Conservation (phyloP, 441 rosid species). For the Arabidopsis hybrid region DNA sequence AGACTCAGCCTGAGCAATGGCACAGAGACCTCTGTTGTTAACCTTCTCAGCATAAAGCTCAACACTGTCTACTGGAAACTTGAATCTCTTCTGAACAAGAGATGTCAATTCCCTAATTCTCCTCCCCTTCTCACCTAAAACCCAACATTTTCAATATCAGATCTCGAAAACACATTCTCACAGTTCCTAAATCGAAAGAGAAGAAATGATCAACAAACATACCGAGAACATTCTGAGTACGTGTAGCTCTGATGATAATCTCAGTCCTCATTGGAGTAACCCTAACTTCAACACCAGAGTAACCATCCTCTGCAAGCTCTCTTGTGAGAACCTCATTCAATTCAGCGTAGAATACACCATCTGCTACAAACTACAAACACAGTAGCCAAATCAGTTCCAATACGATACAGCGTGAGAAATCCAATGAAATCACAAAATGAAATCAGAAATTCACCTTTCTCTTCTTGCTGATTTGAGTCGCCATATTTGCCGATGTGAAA, state of each 20-base stretch:
- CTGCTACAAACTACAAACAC: conserved; percentile 66
- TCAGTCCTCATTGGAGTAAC: conserved; percentile 84
- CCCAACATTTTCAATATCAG: neutral
- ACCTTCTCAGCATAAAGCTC: conserved; percentile 89
- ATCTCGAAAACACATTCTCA: neutral
- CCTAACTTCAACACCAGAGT: conserved; percentile 57
- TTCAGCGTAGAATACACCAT: conserved; percentile 81
- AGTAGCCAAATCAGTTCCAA: neutral
- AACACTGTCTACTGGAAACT: conserved; percentile 74
- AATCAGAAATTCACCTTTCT: conserved; percentile 20
- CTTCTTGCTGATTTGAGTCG: conserved; percentile 39
- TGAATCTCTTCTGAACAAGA: conserved; percentile 80
- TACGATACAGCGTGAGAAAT: neutral
- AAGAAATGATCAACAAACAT: neutral
- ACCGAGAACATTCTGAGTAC: conserved; percentile 84
- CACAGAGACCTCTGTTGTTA: conserved; percentile 79
- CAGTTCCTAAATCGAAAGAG: neutral
- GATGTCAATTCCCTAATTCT: conserved; percentile 91
- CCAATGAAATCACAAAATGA: neutral
- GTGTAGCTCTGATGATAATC: conserved; percentile 83
- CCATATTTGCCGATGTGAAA: neutral
- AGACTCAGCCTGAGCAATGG: conserved; percentile 88
- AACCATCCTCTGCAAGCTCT: conserved; percentile 84
- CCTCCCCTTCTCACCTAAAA: conserved; percentile 80
- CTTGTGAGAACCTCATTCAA: conserved; percentile 74